Base-by-base conservation (phyloP, 345 rosid species). In the Cardamine occulta region DNA sequence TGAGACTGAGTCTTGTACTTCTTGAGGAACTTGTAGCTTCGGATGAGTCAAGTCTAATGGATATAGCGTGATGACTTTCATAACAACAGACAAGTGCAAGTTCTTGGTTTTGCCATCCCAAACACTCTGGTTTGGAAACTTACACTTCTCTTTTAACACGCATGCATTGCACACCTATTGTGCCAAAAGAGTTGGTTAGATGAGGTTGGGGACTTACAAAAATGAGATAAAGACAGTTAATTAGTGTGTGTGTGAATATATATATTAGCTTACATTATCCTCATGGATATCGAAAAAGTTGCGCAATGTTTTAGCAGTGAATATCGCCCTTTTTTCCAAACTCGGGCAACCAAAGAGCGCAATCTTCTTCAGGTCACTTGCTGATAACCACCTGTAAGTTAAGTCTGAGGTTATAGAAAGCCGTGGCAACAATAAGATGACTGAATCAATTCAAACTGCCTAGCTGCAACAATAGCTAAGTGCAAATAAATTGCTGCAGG, bases 341-440 rank as follows among this genome's bases (percentile, higher is more conserved):
- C 88, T 81, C 42, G 93, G 96, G 74, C 98, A 93, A 66, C 98
- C 98, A 67, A 86, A 84, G 19, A 82, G 74, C 19, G 83, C 93
- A 61, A 89, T 72, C 62, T 66, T 86, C 80, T 89, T 88, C 81
- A 93, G 74, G 73, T 88, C 86, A 17, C 84, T 83, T 37, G 96
- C 90, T 21, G 96, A 88, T 75, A 93, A 78, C 96, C 93, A 88
- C 82, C 98, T 93, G 81, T 17, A 79, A 45, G 67, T 66, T 76
- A 74, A 78, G 80, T 61, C 29, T 13, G 62, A 56, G 60, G 49
- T 78, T 72, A 70, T 29, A 14, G 17, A 65, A 4, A 34, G 35
- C 51, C n/a, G 5, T 34, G 17, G 52, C 65, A 7, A 63, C 45
- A 55, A 45, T 24, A 55, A 35, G 15, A 56, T 57, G 62, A 71